Conservation (phyloP, 2,329 filamentous ascomycete species). For the Alternaria dauci region DNA sequence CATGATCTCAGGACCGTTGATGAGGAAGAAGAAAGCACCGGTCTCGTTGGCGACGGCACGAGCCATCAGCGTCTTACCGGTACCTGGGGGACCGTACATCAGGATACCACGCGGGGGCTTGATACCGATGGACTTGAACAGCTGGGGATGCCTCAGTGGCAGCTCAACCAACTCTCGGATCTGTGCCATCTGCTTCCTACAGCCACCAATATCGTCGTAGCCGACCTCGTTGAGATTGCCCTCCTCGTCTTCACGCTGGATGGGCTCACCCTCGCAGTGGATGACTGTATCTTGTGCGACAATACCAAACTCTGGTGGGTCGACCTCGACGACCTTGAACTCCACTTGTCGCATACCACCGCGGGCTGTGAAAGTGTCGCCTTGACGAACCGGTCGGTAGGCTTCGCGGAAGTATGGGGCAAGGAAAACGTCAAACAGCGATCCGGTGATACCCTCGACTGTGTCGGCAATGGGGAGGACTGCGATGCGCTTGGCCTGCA, state of each 20-base stretch:
- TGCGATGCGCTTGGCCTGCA: constrained; percentile 95
- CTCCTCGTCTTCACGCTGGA: constrained; percentile 98
- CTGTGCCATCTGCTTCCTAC: constrained; percentile 99
- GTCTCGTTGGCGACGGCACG: constrained; percentile 99
- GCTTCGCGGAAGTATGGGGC: constrained; percentile 99
- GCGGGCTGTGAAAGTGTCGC: constrained; percentile 95
- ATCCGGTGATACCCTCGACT: constrained; percentile 95
- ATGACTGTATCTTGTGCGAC: constrained; percentile 99
- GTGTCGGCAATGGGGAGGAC: constrained; percentile 98
- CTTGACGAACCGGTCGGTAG: constrained; percentile 95
- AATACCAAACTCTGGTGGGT: constrained; percentile 97
- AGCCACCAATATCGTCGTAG: constrained; percentile 99
- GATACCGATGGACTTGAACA: constrained; percentile 99
- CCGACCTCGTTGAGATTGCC: constrained; percentile 99
- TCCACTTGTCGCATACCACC: constrained; percentile 99
- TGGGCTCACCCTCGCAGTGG: constrained; percentile 96
- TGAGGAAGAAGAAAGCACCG: constrained; percentile 98
- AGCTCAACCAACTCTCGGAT: constrained; percentile 98
- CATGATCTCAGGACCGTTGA: constrained; percentile 99
- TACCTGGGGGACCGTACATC: constrained; percentile 93
- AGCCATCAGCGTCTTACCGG: constrained; percentile 99
- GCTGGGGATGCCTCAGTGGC: constrained; percentile 92
- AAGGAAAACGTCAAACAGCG: constrained; percentile 98
- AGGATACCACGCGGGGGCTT: constrained; percentile 98
- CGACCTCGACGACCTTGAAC: constrained; percentile 99